These are phyloP conservation scores for Fusarium caatingaense DNA, from an alignment of 2,329 filamentous ascomycete genomes.

Conservation along the genomic window DNA sequence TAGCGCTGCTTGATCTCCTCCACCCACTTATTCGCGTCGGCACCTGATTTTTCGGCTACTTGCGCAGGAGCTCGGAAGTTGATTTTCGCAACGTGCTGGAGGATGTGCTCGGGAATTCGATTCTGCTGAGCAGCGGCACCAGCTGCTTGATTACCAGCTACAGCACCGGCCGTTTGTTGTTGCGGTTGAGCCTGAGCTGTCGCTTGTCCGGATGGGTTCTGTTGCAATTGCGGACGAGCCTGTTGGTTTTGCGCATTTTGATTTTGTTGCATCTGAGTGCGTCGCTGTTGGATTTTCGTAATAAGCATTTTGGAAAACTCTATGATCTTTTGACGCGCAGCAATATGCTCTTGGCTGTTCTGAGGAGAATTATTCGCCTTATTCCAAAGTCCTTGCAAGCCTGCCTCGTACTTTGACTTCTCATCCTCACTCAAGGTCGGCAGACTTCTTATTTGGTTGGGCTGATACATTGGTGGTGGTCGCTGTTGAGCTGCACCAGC, in stretches of 20 bases:
- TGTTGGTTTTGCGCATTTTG: slow-evolving; percentile 43
- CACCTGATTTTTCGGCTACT: slow-evolving; percentile 56
- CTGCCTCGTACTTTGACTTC: slow-evolving; percentile 68
- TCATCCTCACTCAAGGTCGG: slow-evolving; percentile 65
- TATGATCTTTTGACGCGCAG: slow-evolving; percentile 67
- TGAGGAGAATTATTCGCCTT: slow-evolving; percentile 61
- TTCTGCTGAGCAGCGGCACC: slow-evolving; percentile 43
- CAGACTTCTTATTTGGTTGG: slow-evolving; percentile 63
- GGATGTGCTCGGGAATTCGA: slow-evolving; percentile 57
- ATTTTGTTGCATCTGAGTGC: slow-evolving; percentile 49
- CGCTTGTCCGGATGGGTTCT: slow-evolving; percentile 33
- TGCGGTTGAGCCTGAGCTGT: slow-evolving; percentile 40
- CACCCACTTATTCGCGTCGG: slow-evolving; percentile 62
- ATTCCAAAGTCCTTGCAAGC: slow-evolving; percentile 65
- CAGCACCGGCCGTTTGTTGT: slow-evolving; percentile 22
- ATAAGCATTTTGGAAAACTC: slow-evolving; percentile 71
- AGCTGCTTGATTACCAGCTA: slow-evolving; percentile 23
- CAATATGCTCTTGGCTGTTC: slow-evolving; percentile 61
- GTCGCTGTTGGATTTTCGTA: slow-evolving; percentile 60
- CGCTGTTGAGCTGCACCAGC: slow-evolving; percentile 41
- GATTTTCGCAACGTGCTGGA: slow-evolving; percentile 61
- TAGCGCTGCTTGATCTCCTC: slow-evolving; percentile 62
- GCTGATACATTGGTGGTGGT: slow-evolving; percentile 59
- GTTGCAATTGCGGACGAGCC: slow-evolving; percentile 41
- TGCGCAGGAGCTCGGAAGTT: slow-evolving; percentile 58